A percentile compares a stretch with the other conserved stretches of the same genome.
These are phyloP conservation scores for Amanita muscaria DNA, from an alignment of 768 basidiomycete genomes.

Conservation along the genomic window DNA sequence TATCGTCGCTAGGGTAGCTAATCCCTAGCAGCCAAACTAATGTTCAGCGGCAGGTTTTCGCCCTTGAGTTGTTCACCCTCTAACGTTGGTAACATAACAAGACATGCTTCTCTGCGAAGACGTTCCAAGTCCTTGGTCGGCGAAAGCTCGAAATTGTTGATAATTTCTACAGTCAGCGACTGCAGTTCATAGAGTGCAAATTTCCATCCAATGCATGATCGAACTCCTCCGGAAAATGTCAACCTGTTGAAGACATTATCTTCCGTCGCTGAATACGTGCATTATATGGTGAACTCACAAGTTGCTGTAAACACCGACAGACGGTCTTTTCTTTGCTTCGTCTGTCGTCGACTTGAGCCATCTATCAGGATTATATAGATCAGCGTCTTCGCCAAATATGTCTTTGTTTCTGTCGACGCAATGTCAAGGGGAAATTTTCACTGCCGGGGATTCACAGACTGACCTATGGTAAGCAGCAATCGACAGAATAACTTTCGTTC, in stretches of 20 bases:
- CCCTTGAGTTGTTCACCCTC: constrained; percentile 37
- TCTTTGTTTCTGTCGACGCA: constrained; percentile 38
- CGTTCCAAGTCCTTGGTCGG: constrained; percentile 30
- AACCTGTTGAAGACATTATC: constrained; percentile 19
- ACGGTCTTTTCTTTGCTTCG: constrained; percentile 27
- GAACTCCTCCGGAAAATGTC: constrained; percentile 39
- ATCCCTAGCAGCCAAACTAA: constrained; percentile 31
- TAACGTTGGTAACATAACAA: constrained; percentile 40
- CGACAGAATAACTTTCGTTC: constrained; percentile 42
- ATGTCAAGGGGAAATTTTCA: not conserved
- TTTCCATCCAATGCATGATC: constrained; percentile 42
- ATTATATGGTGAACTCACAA: constrained; percentile 23
- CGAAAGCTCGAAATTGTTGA: constrained; percentile 50
- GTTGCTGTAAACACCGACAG: constrained; percentile 39
- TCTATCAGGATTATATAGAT: constrained; percentile 45
- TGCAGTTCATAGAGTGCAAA: constrained; percentile 50
- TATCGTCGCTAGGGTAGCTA: constrained; percentile 3
- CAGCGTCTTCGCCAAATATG: constrained; percentile 50
- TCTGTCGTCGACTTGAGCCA: constrained; percentile 37
- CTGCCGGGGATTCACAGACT: not conserved
- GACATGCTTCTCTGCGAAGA: constrained; percentile 35
- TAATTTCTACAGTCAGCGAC: constrained; percentile 46
- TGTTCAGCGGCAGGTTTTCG: constrained; percentile 33
- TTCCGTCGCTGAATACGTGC: not conserved
- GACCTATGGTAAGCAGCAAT: constrained; percentile 50